phyloP scores from a whole-genome alignment of 2,329 filamentous ascomycete species.

The Magnaporthiopsis poae region DNA sequence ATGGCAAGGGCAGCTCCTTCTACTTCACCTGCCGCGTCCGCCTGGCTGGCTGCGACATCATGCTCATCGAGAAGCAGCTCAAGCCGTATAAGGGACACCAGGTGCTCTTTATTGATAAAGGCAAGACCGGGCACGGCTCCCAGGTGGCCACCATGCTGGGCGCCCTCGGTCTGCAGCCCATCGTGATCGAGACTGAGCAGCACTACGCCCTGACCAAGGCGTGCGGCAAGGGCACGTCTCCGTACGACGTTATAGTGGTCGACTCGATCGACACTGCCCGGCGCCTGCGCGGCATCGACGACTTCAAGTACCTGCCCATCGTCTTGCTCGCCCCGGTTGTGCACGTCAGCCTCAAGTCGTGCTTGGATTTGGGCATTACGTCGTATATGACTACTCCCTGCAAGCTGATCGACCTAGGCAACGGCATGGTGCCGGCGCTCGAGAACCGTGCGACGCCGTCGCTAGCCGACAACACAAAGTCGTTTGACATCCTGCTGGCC shows the following conservation, averaged over 20 bases:
- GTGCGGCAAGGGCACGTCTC: conserved; percentile 43
- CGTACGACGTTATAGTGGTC: conserved; percentile 91
- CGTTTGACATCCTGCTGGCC: conserved; percentile 86
- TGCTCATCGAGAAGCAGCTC: conserved; percentile 70
- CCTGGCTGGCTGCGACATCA: conserved; percentile 68
- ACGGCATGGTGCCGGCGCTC: conserved; percentile 88
- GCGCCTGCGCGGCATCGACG: conserved; percentile 72
- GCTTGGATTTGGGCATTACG: conserved; percentile 89
- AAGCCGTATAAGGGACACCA: conserved; percentile 86
- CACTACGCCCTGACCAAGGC: conserved; percentile 48
- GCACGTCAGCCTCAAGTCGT: conserved; percentile 84
- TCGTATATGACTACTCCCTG: conserved; percentile 98
- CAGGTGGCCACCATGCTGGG: conserved; percentile 70
- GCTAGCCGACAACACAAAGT: conserved; percentile 85
- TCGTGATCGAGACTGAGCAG: conserved; percentile 73
- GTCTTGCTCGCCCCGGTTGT: conserved; percentile 83
- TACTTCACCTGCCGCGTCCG: conserved; percentile 92
- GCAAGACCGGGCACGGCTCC: conserved; percentile 65
- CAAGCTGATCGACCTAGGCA: conserved; percentile 83
- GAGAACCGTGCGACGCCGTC: conserved; percentile 88
- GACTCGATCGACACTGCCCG: conserved; percentile 89
- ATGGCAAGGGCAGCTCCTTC: conserved; percentile 85
- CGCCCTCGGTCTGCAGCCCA: conserved; percentile 67
- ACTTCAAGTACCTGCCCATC: conserved; percentile 96
- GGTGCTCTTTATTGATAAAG: conserved; percentile 89